Conservation (phyloP, 805 yeast species). For the Candida railenensis region DNA sequence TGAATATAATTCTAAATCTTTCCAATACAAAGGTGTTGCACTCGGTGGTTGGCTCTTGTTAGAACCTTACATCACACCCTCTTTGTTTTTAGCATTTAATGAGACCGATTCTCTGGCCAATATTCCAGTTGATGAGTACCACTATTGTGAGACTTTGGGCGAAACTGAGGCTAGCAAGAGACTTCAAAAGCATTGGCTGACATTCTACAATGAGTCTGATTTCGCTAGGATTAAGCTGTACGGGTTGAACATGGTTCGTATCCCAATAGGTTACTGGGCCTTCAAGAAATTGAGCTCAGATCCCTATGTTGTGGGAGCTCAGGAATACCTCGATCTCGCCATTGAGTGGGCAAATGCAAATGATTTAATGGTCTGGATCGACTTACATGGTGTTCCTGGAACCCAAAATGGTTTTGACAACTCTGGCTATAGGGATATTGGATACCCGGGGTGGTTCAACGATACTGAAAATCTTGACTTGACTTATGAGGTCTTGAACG, state of each 20-base stretch:
- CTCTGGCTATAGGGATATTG: conserved; percentile 59
- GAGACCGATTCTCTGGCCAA: conserved; percentile 15
- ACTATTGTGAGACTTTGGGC: conserved; percentile 51
- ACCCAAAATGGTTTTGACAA: conserved; percentile 87
- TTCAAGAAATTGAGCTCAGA: conserved; percentile 49
- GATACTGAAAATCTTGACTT: conserved; percentile 23
- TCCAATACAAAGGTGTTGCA: conserved; percentile 12
- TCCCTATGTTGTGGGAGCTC: conserved; percentile 69
- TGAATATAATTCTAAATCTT: background rate
- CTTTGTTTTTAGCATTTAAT: conserved; percentile 47
- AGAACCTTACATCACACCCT: conserved; percentile 71
- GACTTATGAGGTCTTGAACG: conserved; percentile 31
- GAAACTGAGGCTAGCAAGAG: conserved; percentile 39
- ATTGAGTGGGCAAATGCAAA: conserved; percentile 64
- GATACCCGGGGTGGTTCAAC: conserved; percentile 36
- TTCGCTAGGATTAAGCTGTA: conserved; percentile 46
- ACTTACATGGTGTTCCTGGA: conserved; percentile 80
- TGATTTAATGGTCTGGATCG: conserved; percentile 68
- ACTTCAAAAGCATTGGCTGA: conserved; percentile 53
- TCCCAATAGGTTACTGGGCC: conserved; percentile 85
- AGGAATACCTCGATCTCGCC: conserved; percentile 60
- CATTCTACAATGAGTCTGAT: conserved; percentile 60
- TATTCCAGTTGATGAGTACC: conserved; percentile 63
- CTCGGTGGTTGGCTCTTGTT: conserved; percentile 69
- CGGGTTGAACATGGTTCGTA: conserved; percentile 69